phyloP scores from a whole-genome alignment of 768 basidiomycete genomes.

The Russula griseocarnosa region DNA sequence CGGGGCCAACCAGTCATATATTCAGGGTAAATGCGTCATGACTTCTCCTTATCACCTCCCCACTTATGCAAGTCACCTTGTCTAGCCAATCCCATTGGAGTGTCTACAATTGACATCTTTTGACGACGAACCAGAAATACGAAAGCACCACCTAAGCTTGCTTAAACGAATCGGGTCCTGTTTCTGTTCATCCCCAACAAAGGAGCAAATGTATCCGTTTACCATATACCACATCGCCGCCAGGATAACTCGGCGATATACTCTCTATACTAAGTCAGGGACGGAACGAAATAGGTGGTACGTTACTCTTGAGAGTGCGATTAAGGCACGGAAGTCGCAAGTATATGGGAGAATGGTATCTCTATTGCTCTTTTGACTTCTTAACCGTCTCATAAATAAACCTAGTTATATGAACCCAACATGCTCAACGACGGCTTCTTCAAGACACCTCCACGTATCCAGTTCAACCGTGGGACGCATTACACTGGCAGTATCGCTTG shows the following conservation, averaged over 20 bases:
- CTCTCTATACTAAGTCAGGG: not conserved
- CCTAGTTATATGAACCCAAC: not conserved
- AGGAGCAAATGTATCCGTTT: not conserved
- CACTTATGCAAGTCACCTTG: not conserved
- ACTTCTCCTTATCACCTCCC: not conserved
- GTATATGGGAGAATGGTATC: conserved; percentile 41
- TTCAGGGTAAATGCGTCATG: not conserved
- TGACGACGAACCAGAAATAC: not conserved
- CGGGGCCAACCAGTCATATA: not conserved
- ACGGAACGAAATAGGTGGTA: conserved; percentile 1
- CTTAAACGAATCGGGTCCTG: not conserved
- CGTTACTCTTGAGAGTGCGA: not conserved
- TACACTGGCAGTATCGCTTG: not conserved
- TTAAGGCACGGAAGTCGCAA: not conserved
- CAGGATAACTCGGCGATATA: conserved; percentile 1
- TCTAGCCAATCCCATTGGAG: conserved; percentile 7
- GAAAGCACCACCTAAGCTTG: not conserved
- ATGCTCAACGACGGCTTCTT: not conserved
- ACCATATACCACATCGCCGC: not conserved
- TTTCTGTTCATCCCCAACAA: not conserved
- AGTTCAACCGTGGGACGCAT: not conserved
- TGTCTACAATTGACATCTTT: not conserved
- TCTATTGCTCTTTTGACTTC: not conserved
- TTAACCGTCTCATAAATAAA: not conserved
- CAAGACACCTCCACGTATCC: not conserved